Percentiles rank a stretch among this genome's conserved stretches.
Conservation (phyloP, 768 basidiomycete species). For the Phylloporus rhodoxanthus region DNA sequence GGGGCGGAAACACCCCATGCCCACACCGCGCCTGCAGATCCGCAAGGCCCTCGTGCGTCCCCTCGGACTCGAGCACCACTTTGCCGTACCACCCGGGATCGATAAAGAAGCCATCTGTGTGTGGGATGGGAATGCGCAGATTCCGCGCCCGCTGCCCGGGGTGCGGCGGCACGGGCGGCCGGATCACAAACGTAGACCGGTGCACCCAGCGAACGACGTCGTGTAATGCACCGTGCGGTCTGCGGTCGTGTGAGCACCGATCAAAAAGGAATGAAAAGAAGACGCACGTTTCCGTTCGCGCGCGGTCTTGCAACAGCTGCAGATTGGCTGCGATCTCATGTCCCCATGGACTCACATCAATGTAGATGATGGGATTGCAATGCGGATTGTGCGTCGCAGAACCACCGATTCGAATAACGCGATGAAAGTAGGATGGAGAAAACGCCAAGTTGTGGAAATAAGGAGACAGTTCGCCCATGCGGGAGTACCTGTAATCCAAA, state of each 20-base stretch:
- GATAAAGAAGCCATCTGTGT: conserved; percentile 49
- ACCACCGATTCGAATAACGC: conserved; percentile 60
- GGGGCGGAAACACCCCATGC: conserved; percentile 58
- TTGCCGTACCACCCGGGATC: conserved; percentile 82
- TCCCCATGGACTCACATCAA: conserved; percentile 76
- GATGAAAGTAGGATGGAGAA: conserved; percentile 85
- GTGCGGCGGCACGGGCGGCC: conserved; percentile 38
- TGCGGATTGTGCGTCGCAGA: conserved; percentile 34
- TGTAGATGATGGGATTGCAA: conserved; percentile 58
- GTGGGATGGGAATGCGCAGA: conserved; percentile 45
- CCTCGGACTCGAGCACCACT: conserved; percentile 79
- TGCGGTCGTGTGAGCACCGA: conserved; percentile 26
- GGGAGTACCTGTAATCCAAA: conserved; percentile 76
- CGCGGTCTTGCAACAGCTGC: conserved; percentile 71
- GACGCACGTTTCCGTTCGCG: conserved; percentile 75
- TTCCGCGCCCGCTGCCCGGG: conserved; percentile 27
- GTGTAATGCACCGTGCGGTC: conserved; percentile 73
- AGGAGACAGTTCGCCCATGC: conserved; percentile 69
- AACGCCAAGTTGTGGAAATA: conserved; percentile 78
- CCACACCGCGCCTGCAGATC: conserved; percentile 75
- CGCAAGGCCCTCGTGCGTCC: conserved; percentile 77
- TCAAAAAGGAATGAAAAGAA: neutral
- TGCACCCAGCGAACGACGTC: conserved; percentile 85
- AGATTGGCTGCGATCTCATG: conserved; percentile 68
- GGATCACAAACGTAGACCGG: conserved; percentile 69